phyloP scores from a whole-genome alignment of 441 rosid genomes.

The Manihot esculenta region DNA sequence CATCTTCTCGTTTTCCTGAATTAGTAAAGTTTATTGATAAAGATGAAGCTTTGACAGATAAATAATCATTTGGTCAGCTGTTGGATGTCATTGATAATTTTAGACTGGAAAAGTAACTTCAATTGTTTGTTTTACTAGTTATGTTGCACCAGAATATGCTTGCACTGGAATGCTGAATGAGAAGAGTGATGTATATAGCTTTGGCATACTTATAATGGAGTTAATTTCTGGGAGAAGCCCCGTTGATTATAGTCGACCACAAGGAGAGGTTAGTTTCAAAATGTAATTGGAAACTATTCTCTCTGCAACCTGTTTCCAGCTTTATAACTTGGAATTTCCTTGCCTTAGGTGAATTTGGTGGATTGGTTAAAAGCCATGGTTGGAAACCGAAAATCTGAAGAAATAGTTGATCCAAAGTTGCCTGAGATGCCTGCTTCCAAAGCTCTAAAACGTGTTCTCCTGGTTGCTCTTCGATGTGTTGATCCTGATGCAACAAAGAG shows the following conservation, averaged over 20 bases:
- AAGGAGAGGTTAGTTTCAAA: conserved; percentile 68
- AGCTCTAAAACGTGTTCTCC: conserved; percentile 77
- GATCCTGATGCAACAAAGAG: conserved; percentile 97
- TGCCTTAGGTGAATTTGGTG: conserved; percentile 74
- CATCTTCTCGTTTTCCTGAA: conserved; percentile 1
- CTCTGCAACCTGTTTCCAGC: conserved; percentile 8
- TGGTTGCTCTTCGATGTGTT: conserved; percentile 89
- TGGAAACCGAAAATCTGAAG: conserved; percentile 81
- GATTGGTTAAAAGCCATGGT: conserved; percentile 94
- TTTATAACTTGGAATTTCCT: conserved; percentile 13
- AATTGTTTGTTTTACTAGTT: conserved; percentile 39
- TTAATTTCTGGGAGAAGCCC: conserved; percentile 86
- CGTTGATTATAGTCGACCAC: conserved; percentile 81
- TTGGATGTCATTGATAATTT: neutral
- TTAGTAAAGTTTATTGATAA: neutral
- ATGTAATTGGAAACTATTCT: conserved; percentile 1
- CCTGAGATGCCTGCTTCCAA: conserved; percentile 82
- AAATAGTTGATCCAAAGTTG: conserved; percentile 86
- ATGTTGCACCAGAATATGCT: conserved; percentile 98
- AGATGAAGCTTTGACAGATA: conserved; percentile 2
- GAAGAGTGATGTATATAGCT: conserved; percentile 92
- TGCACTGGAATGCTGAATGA: conserved; percentile 97
- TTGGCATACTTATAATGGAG: conserved; percentile 93
- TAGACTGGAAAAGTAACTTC: conserved; percentile 18
- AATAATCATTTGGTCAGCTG: neutral